Base-by-base conservation (phyloP, 805 yeast species). In the Komagataella populi region DNA sequence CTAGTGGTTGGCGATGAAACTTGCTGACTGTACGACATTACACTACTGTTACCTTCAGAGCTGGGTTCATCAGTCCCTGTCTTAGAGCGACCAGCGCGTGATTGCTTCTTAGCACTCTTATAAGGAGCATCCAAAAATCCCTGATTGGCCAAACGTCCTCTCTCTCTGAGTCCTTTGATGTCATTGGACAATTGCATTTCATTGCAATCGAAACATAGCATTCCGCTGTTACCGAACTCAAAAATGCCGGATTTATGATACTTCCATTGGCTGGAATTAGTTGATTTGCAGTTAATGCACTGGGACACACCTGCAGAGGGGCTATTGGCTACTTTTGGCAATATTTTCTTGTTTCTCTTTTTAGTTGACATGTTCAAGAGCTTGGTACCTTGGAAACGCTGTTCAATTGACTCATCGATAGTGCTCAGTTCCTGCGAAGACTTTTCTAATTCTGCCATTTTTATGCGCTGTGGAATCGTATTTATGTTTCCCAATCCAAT, bases 41-140 rank as follows among this genome's bases (percentile, higher is more conserved):
- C 39, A 30, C 39, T 30, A 30, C 39, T 30, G 39, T 30, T 30
- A 30, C 39, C 39, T 30, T 30, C 39, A 12, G 39, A 30, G 39
- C 39, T 30, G n/a, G 39, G 39, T 16, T 49, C 30, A 30, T 18
- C 18, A 30, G 14, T 8, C 23, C 23, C 16, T 44, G 48, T 17
- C 17, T 49, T 14, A 18, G 44, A 10, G 7, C 48, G 50, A 22
- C 50, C 17, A 16, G 47, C 5, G 16, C 12, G 47, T 44, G 48
- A 14, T 46, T 43, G 18, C 44, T 48, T 46, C 18, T 48, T n/a
- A 20, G 16, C n/a, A 24, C 18, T 46, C 44, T 39, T 48, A 46
- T 65, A 65, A 4, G 69, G 67, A n/a, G 61, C 62, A 47, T 65
- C 64, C 10, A 66, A 55, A 12, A 66, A 57, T 2, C 70, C 70